Evolutionary conservation across 2,329 filamentous ascomycete species (phyloP).

Genomic region (Acephala macrosclerotiorum): DNA sequence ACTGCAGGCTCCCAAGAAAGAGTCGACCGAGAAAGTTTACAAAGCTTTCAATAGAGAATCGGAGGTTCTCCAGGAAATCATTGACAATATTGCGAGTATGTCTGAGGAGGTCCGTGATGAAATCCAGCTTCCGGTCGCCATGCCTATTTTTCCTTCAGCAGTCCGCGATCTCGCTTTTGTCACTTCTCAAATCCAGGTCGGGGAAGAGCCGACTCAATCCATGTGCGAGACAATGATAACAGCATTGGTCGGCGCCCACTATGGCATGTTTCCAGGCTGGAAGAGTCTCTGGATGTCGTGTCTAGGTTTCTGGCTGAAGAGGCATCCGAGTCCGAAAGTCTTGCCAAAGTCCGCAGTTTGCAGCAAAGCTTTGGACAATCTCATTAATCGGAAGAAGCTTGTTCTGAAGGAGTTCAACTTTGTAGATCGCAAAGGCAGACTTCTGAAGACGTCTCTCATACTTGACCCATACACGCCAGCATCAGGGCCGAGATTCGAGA

Average conservation of each 20-base stretch:
- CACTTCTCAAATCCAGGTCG: not conserved
- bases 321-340: slow-evolving; percentile 24
- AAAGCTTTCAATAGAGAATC: not conserved
- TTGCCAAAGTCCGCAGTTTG: slow-evolving; percentile 39
- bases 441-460: slow-evolving; percentile 30
- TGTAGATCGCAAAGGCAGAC: slow-evolving; percentile 24
- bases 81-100: not conserved
- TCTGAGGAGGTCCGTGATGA: not conserved
- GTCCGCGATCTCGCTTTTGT: not conserved
- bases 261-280: slow-evolving; percentile 40
- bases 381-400: slow-evolving; percentile 35
- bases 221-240: slow-evolving; percentile 32
- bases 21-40: slow-evolving; percentile 3
- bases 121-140: no score
- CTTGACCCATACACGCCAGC: slow-evolving; percentile 26
- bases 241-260: slow-evolving; percentile 33
- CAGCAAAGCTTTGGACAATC: slow-evolving; percentile 34
- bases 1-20: not conserved
- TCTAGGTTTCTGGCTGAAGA: slow-evolving; percentile 39
- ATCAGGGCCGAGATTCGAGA: slow-evolving; percentile 20
- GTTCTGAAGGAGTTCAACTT: slow-evolving; percentile 25
- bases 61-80: not conserved
- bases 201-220: slow-evolving; percentile 12
- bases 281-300: slow-evolving; percentile 42
- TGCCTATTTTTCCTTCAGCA: not conserved